Base-by-base conservation (phyloP, 768 basidiomycete species). In the Mycena galopus region DNA sequence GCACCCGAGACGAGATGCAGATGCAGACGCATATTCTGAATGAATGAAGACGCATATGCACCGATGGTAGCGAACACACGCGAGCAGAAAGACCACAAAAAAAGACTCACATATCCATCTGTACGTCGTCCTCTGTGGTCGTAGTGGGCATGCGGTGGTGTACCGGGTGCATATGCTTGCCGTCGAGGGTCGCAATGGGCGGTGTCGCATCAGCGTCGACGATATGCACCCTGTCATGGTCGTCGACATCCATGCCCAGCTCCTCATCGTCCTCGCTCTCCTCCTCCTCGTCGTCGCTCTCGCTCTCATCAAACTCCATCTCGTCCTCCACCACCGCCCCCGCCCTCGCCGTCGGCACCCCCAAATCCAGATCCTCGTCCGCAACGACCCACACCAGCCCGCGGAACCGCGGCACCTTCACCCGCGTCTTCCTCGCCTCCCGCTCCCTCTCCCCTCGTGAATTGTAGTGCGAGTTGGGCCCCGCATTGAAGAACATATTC, bases 321-420 rank as follows among this genome's bases (percentile, higher is more conserved):
- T 23, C 50, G 25, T 21, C 58, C 60, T 25, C 17, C 47, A 17
- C 12, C n/a, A 57, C n/a, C 82, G 27, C 78, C 77, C 39, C 74
- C 27, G 30, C 42, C 17, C 3, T 4, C 30, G 11, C 17, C 10
- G 21, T 8, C 47, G 44, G 23, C 23, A 8, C 3, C 17, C 19
- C 17, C 32, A 32, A 12, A 29, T 56, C 35, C 59, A 89, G 75
- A 79, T 94, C 93, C 58, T 93, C 94, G 76, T 94, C 93, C 73
- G 89, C 90, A 51, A 93, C 87, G 76, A 94, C 94, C 91, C 93
- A 95, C n/a, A 94, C 83, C 67, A 96, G 89, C 0, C 94, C 94
- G n/a, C 94, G 81, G 79, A 91, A 92, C 30, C 79, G 73, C 6
- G 89, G 88, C 14, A 79, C 25, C 23, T 4, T 5, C 33, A n/a